Evolutionary conservation across 1,284 basidiomycete species (phyloP), one percentile per base, ranked within the genome.

Genomic region (Farysia itapuensis): DNA sequence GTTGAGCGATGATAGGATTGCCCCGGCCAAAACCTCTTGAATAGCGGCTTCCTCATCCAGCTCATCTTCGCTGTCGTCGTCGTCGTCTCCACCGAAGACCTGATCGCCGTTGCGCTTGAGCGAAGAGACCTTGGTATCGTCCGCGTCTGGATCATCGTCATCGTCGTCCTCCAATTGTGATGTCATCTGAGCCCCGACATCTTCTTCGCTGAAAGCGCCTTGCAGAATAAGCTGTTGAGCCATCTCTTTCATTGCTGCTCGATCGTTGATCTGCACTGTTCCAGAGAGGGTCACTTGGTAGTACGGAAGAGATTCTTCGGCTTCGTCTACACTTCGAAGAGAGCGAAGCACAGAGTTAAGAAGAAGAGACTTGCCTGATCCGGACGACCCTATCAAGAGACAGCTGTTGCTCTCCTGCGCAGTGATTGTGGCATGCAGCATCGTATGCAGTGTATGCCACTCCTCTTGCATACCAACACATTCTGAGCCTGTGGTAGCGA

Each of bases 351-450:
- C 67, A 2, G 69, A 70, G 12, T 70, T 47, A 5, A 73, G 48
- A 2, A 75, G 50, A 34, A 66, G 15, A 2, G 32, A 31, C 39
- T 74, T 75, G 0, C 72, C 72, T 6, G 60, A 46, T 1, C 72
- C 72, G 2, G 49, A 33, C 4, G 66, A 52, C 12, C 72, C 72
- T 31, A 74, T 49, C 14, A 75, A 41, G 18, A 75, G 44, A 16
- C 58, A 64, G 38, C 71, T 74, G 26, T 75, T 75, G 28, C 71
- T 67, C 42, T 74, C 67, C 19, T 63, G 58, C 4, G 28, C 24
- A 13, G 44, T 42, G 13, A 75, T 43, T 1, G 69, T 68, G 9
- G 56, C 43, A 15, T 51, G 24, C 2, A 73, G 46, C 35, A 65
- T 54, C 20, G 24, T 40, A 21, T 64, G 52, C 11, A 73, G 60